Percentiles rank a stretch among this genome's conserved stretches.
phyloP scores from a whole-genome alignment of 225 moss, liverwort and hornwort genomes.

The Bryoerythrophyllum caledonicum region DNA sequence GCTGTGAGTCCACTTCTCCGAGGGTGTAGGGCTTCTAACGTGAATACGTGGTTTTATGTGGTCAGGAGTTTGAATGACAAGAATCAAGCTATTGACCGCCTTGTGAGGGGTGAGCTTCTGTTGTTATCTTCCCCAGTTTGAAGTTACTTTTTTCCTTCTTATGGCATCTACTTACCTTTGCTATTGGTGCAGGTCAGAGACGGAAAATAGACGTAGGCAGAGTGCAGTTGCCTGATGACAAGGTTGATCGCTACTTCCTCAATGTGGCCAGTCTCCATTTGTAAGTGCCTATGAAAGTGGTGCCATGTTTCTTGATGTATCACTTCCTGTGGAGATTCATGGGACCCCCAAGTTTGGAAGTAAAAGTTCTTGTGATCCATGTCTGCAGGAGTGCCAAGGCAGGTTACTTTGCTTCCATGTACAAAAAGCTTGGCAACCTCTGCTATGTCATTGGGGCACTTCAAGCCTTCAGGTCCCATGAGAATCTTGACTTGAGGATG shows the following conservation, averaged over 20 bases:
- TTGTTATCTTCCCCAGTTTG: not conserved
- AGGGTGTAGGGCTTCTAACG: not conserved
- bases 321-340: constrained; percentile 3
- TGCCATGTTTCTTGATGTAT: not conserved
- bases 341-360: not conserved
- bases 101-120: constrained; percentile 43
- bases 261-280: constrained; percentile 91
- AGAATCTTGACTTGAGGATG: constrained; percentile 70
- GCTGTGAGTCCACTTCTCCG: not conserved
- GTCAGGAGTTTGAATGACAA: constrained; percentile 58
- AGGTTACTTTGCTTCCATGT: constrained; percentile 68
- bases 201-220: constrained; percentile 79
- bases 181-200: constrained; percentile 53
- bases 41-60: not conserved
- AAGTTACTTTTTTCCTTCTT: not conserved
- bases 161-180: not conserved
- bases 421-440: constrained; percentile 77
- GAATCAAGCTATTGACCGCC: constrained; percentile 56
- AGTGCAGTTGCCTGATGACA: constrained; percentile 61
- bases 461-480: constrained; percentile 73
- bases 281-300: constrained; percentile 39
- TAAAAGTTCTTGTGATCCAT: not conserved
- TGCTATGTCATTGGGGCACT: constrained; percentile 84
- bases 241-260: constrained; percentile 70
- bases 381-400: constrained; percentile 81